phyloP scores from a whole-genome alignment of 2,329 filamentous ascomycete genomes.

The Apiospora pterosperma region DNA sequence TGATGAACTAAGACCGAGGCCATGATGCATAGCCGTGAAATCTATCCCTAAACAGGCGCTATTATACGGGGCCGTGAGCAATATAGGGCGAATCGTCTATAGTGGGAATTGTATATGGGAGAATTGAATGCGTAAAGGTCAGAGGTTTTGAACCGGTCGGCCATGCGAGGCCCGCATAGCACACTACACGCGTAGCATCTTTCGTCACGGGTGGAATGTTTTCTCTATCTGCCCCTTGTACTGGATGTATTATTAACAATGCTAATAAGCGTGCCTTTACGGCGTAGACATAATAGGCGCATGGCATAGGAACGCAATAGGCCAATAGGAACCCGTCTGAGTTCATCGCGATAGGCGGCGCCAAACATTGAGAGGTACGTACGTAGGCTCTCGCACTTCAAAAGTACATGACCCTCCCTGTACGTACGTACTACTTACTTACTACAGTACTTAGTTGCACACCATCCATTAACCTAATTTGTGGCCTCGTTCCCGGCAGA shows the following conservation, averaged over 20 bases:
- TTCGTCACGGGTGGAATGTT: background rate
- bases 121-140: background rate
- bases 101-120: background rate
- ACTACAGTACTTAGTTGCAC: background rate
- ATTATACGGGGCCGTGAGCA: background rate
- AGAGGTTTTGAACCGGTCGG: background rate
- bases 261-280: background rate
- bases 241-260: background rate
- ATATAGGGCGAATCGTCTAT: background rate
- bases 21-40: background rate
- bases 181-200: background rate
- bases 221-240: background rate
- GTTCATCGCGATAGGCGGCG: background rate
- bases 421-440: too few species aligned
- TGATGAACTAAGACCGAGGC: background rate
- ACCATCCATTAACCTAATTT: background rate
- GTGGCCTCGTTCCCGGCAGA: background rate
- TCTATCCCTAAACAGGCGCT: background rate
- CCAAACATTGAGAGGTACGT: background rate
- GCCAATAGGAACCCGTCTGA: background rate
- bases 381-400: background rate
- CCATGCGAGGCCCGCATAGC: background rate
- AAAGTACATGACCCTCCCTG: background rate
- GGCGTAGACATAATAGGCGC: background rate
- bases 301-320: background rate